A percentile compares a stretch with the other conserved stretches of the same genome.
phyloP scores from a whole-genome alignment of 1,284 basidiomycete species.

The Mrakiaceae sp. region DNA sequence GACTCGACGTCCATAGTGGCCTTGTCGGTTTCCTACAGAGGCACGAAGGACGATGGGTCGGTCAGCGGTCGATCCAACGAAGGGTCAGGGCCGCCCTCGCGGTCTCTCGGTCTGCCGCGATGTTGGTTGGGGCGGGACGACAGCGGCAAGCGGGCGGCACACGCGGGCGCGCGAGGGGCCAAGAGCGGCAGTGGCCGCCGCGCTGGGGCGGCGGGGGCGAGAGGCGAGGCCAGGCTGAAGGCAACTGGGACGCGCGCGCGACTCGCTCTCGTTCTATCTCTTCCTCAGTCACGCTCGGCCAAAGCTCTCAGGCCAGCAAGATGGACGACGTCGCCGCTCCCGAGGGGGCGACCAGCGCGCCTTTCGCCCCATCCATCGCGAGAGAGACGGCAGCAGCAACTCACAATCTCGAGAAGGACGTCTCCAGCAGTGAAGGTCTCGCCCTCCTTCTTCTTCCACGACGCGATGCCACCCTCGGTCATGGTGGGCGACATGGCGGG shows the following conservation, averaged over 20 bases:
- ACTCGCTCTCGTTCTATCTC: too few relatives aligned
- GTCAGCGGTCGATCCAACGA: too few relatives aligned
- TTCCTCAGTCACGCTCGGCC: too few relatives aligned
- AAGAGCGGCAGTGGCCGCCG: background rate
- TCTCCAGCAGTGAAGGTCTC: conserved; percentile 81
- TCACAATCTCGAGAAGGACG: conserved; percentile 64
- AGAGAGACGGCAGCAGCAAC: conserved; percentile 25
- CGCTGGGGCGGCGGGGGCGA: background rate
- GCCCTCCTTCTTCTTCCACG: conserved; percentile 96
- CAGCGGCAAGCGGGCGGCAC: background rate
- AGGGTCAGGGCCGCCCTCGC: too few relatives aligned
- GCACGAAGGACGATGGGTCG: background rate
- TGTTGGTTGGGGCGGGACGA: background rate
- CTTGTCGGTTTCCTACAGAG: conserved; percentile 87
- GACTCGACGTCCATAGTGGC: conserved; percentile 99
- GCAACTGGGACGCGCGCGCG: too few relatives aligned
- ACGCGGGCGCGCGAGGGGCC: conserved; percentile 1
- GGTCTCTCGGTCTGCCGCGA: background rate
- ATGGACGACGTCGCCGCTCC: too few relatives aligned
- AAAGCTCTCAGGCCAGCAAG: too few relatives aligned
- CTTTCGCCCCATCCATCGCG: background rate
- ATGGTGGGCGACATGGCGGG: conserved; percentile 99
- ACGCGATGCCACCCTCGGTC: conserved; percentile 96
- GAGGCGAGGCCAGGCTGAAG: background rate
- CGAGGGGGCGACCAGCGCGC: too few relatives aligned